These are phyloP conservation scores for Metschnikowia kunwiensis DNA, from an alignment of 805 yeast species.

Conservation along the genomic window DNA sequence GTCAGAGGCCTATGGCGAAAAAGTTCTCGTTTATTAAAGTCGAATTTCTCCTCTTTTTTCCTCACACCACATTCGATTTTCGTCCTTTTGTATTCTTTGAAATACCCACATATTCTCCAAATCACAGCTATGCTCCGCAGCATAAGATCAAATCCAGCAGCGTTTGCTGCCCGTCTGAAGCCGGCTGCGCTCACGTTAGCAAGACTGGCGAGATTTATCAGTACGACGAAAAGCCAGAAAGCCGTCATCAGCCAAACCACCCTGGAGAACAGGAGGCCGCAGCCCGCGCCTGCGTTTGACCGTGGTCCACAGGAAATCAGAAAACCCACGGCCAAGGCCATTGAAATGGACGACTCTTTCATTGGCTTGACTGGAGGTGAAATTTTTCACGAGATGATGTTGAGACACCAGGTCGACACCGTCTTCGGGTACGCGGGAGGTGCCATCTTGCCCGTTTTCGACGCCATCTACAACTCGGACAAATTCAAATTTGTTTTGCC, in stretches of 20 bases:
- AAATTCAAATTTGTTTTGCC: slow-evolving; percentile 90
- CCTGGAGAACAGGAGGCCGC: slow-evolving; percentile 31
- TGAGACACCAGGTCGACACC: slow-evolving; percentile 91
- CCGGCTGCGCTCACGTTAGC: slow-evolving; percentile 11
- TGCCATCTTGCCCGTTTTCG: slow-evolving; percentile 96
- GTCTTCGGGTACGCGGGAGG: slow-evolving; percentile 99
- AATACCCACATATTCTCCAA: not conserved
- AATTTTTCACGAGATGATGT: slow-evolving; percentile 98
- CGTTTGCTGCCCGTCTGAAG: slow-evolving; percentile 12
- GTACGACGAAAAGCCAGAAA: slow-evolving; percentile 28
- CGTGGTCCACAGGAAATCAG: slow-evolving; percentile 21
- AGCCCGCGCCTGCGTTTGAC: slow-evolving; percentile 54
- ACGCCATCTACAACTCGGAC: slow-evolving; percentile 90
- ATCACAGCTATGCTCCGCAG: slow-evolving; percentile 16
- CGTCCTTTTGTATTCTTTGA: not conserved
- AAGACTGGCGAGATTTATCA: slow-evolving; percentile 26
- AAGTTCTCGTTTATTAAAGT: not conserved
- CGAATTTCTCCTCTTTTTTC: not conserved
- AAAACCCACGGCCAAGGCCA: slow-evolving; percentile 3
- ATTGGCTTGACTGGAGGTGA: slow-evolving; percentile 98
- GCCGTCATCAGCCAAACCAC: slow-evolving; percentile 26
- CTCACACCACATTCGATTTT: not conserved
- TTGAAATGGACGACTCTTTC: slow-evolving; percentile 74
- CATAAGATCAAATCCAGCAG: slow-evolving; percentile 14
- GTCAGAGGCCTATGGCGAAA: slow-evolving; percentile 8